Percentiles rank a stretch among this genome's conserved stretches.
Conservation (phyloP, 2,329 filamentous ascomycete species). For the Fusarium nelsonii region DNA sequence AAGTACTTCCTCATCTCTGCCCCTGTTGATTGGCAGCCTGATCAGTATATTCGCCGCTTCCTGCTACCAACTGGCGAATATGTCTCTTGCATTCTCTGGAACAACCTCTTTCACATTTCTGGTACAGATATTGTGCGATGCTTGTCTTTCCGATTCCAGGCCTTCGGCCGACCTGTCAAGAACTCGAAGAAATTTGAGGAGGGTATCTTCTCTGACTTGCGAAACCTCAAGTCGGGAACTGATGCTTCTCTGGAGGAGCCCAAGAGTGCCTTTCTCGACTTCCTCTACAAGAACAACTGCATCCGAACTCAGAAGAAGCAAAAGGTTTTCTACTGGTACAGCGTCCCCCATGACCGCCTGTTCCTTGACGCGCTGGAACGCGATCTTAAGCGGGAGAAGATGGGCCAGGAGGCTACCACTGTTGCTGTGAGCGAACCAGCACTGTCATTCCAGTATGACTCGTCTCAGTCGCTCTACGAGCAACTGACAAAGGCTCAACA, state of each 20-base stretch:
- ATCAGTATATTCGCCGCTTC: constrained; percentile 97
- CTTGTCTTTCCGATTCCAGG: constrained; percentile 97
- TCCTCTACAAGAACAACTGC: constrained; percentile 99
- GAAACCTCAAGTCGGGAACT: constrained; percentile 97
- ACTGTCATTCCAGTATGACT: constrained; percentile 98
- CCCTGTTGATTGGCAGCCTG: constrained; percentile 95
- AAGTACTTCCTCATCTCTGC: constrained; percentile 99
- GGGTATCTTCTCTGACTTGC: constrained; percentile 97
- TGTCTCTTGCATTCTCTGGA: constrained; percentile 97
- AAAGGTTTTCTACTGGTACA: constrained; percentile 99
- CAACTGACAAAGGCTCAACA: constrained; percentile 99
- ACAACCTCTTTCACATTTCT: constrained; percentile 99
- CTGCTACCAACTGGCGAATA: constrained; percentile 97
- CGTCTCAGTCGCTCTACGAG: constrained; percentile 98
- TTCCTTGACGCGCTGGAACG: constrained; percentile 98
- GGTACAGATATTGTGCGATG: constrained; percentile 99
- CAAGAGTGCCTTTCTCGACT: constrained; percentile 98
- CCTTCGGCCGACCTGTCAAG: constrained; percentile 97
- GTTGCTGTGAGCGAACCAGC: constrained; percentile 97
- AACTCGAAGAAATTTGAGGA: constrained; percentile 99
- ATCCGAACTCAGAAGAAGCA: constrained; percentile 99
- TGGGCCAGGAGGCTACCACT: constrained; percentile 97
- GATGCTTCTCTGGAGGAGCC: constrained; percentile 98
- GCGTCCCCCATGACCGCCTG: constrained; percentile 95
- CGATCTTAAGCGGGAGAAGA: constrained; percentile 98